These are phyloP conservation scores for Ceriops decandra DNA, from an alignment of 345 rosid species.

Conservation along the genomic window DNA sequence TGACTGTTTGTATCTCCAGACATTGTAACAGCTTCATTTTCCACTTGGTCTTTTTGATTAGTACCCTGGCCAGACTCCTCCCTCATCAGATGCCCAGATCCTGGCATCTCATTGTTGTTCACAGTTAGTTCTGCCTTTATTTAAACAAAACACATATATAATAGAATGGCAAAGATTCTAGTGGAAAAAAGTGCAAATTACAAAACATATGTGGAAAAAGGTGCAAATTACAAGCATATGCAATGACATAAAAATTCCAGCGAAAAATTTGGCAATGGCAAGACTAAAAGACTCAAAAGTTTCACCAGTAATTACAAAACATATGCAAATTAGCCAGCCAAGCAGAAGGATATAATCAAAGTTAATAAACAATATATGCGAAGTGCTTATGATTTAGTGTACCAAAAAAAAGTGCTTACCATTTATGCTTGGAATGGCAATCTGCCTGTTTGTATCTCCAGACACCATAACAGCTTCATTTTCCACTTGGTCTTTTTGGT, in stretches of 20 bases:
- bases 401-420: constrained; percentile 22
- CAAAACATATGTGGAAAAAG: background rate
- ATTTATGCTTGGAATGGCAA: constrained; percentile 13
- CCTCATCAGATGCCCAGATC: constrained; percentile 19
- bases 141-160: background rate
- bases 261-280: constrained; percentile 16
- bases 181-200: background rate
- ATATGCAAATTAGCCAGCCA: background rate
- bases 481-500: constrained; percentile 18
- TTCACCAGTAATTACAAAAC: background rate
- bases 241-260: no score
- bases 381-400: constrained; percentile 21
- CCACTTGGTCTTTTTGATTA: constrained; percentile 20
- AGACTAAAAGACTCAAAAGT: constrained; percentile 19
- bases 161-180: background rate
- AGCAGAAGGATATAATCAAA: no score
- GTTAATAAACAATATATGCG: no score
- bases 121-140: constrained; percentile 21
- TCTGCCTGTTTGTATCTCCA: constrained; percentile 25
- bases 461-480: constrained; percentile 18
- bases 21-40: constrained; percentile 12
- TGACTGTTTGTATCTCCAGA: constrained; percentile 27
- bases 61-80: constrained; percentile 13
- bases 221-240: background rate
- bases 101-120: constrained; percentile 8